Base-by-base conservation (phyloP, 805 yeast species). In the Candida rishiriensis region DNA sequence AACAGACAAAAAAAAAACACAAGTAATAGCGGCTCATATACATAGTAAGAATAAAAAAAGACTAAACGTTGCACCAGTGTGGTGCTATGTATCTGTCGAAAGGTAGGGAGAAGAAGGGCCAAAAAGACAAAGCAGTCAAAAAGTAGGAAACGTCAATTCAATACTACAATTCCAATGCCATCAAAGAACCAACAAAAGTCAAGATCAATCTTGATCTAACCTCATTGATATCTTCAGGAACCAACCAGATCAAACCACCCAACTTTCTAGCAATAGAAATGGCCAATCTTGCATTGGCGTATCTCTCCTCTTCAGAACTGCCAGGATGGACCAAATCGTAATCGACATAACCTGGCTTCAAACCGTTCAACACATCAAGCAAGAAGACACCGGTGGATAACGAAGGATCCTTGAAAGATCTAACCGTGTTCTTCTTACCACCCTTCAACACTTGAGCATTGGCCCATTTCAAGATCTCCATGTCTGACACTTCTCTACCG, bases 141-240 rank as follows among this genome's bases (percentile, higher is more conserved):
- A 37, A 16, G 18, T n/a, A 34, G 42, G 18, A 18, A 34, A 18
- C 21, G 28, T 15, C 10, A n/a, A 43, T 16, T 4, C 18, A 5
- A 28, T 42, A 39, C 42, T 46, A 52, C 9, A 39, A 39, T 14
- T 56, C 59, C 45, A 86, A 66, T 10, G 90, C 72, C 99, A 93
- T 93, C 66, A 93, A 78, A 40, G 97, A 88, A 42, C 97, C 99
- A 49, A 93, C 88, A 64, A 93, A 93, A 1, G 98, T 89, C 64
- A 89, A 78, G 46, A 93, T 86, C 70, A 93, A 81, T 66, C 98
- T 81, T 37, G 96, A 78, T 68, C 98, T 85, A 36, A 93, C 97
- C 70, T 91, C 98, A 58, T 83, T 86, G 59, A 93, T 93, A 70
- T 93, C 99, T 67, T 93, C 99, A n/a, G 99, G 99, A n/a, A 93